Conservation (phyloP, 179 eudicot species). For the Carnegiea gigantea region DNA sequence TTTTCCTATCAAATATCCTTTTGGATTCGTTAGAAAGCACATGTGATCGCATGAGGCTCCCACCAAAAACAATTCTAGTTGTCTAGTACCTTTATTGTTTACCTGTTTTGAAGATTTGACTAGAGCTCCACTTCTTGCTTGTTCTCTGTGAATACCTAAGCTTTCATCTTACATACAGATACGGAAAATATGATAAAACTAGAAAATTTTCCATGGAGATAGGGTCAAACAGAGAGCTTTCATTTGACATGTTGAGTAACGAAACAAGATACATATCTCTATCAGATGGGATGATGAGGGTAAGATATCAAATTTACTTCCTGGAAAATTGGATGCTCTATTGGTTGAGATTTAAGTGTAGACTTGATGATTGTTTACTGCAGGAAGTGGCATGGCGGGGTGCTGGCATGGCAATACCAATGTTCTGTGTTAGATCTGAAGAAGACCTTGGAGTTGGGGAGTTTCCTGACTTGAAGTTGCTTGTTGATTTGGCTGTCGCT, state of each 20-base stretch:
- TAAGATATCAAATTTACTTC: conserved; percentile 22
- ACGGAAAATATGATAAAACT: conserved; percentile 52
- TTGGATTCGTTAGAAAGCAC: conserved; percentile 7
- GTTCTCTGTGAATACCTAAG: conserved; percentile 42
- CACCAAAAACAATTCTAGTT: neutral
- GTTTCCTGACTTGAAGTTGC: conserved; percentile 88
- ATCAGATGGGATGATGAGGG: conserved; percentile 93
- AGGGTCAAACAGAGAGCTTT: conserved; percentile 71
- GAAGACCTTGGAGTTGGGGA: conserved; percentile 94
- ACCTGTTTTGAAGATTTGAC: neutral
- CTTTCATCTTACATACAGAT: conserved; percentile 64
- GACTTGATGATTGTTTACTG: conserved; percentile 20
- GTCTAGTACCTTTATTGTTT: too few species aligned
- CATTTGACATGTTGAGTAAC: conserved; percentile 45
- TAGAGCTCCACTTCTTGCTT: neutral
- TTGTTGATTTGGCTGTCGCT: conserved; percentile 85
- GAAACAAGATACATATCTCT: conserved; percentile 71
- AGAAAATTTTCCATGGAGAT: conserved; percentile 62
- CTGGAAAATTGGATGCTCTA: neutral
- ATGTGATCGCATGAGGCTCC: neutral
- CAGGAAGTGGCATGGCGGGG: conserved; percentile 99
- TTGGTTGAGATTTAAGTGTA: conserved; percentile 1
- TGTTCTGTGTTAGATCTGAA: conserved; percentile 92
- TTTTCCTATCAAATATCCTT: conserved; percentile 94
- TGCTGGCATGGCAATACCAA: conserved; percentile 92